Evolutionary conservation across 106 monocot genomes (phyloP), one percentile per base, ranked within the genome.

Genomic region (Dendrobium nobile): DNA sequence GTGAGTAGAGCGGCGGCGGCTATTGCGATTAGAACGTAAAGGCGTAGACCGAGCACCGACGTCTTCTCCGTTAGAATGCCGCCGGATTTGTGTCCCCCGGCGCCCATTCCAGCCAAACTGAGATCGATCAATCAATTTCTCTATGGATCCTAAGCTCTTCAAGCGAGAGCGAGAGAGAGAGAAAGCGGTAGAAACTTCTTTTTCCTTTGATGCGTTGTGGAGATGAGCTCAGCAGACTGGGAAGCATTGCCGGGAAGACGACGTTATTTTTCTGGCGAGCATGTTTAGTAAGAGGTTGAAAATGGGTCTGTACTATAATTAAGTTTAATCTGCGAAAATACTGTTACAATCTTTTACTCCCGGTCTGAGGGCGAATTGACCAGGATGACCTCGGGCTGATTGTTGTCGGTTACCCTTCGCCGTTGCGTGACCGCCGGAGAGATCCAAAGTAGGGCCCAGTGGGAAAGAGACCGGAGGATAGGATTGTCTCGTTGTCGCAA

Each of bases 21-120:
- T 73, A 83, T 68, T 20, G 44, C 75, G 54, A 85, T 4, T 17
- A 87, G 80, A 22, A 47, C 70, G 81, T 79, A 87, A 41, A 87
- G 51, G 9, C 70, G 67, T 72, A 89, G 82, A 7, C 84, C 84
- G 18, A 87, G 84, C 67, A 89, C 67, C 0, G 47, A 17, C 20
- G 87, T 87, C 51, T 51, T 73, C 24, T 67, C 45, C 17, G 77
- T 19, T 19, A 87, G 80, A 47, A 75, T 58, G 15, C 31, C 76
- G 9, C 75, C 56, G 64, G 44, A 33, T 13, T 22, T 43, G 8
- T 47, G 47, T 44, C 75, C 75, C 2, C 26, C 75, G 72, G 37
- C 27, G 7, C 74, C 74, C 74, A 75, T 75, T 44, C 44, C 43
- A n/a, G 74, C 16, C 40, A 40, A 72, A 40, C 28, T 16, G 37